Base-by-base conservation (phyloP, 2,329 filamentous ascomycete genomes). In the Exophiala lecanii-corni region DNA sequence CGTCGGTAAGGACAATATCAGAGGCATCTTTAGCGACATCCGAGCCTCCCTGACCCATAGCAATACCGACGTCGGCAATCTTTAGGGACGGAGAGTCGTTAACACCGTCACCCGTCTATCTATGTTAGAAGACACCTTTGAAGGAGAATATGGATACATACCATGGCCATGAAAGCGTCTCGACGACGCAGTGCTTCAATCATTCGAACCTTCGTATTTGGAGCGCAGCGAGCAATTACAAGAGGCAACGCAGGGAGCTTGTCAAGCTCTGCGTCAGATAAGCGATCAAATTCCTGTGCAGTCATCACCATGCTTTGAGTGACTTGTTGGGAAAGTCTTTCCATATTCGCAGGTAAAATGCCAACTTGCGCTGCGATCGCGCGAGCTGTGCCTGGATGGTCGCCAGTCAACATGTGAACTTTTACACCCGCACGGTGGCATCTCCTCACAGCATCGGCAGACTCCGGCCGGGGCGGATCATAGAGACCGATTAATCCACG, bases 1-100 rank as follows among this genome's bases (percentile, higher is more conserved):
- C 86, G 58, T 91, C 85, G 0, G 84, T 81, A n/a, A 86, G 65
- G 9, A 85, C 78, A 43, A 86, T 79, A 53, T 85, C 62, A 54
- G 86, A 71, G 60, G 75, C 62, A 53, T 67, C 65, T 64, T 92
- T 94, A 50, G 88, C 87, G 4, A 94, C 87, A 56, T 94, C 87
- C 5, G 83, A 88, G 1, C 87, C 87, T 3, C 82, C 79, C 62
- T 76, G 67, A 15, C 87, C 87, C 87, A 94, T 94, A 34, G 86
- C 86, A 53, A 92, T 94, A 54, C 86, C 87, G 10, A 94, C 86
- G 60, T 94, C 88, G 5, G 86, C 84, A 18, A 78, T 76, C 53
- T 87, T 87, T 30, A 94, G 71, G 2, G 86, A 89, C 0, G 87
- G 87, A 2, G 85, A 86, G 60, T 94, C 87, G 59, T 94, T 94